Evolutionary conservation across 2,329 filamentous ascomycete species (phyloP).

Genomic region (Periconia macrospinosa): DNA sequence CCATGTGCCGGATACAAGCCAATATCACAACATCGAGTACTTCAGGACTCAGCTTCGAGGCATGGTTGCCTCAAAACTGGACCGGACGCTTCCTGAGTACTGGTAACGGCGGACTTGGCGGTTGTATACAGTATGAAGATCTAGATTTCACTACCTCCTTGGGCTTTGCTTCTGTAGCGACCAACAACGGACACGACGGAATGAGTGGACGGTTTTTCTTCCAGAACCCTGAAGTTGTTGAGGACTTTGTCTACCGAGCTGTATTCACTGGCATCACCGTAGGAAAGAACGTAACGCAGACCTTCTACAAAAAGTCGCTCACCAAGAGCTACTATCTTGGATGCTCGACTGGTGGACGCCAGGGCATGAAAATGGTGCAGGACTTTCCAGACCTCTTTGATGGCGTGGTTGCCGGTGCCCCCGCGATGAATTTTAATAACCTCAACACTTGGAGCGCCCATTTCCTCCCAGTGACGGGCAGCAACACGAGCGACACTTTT

Average conservation of each 20-base stretch:
- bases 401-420: constrained; percentile 30
- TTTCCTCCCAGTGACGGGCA: constrained; percentile 32
- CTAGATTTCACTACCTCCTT: constrained; percentile 42
- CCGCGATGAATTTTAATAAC: constrained; percentile 35
- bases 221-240: constrained; percentile 44
- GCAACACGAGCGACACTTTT: constrained; percentile 38
- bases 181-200: constrained; percentile 49
- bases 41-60: constrained; percentile 49
- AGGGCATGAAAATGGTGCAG: constrained; percentile 29
- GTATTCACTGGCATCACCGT: constrained; percentile 22
- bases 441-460: constrained; percentile 37
- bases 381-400: constrained; percentile 33
- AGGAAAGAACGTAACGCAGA: constrained; percentile 42
- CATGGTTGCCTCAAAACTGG: constrained; percentile 48
- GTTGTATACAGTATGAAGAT: constrained; percentile 44
- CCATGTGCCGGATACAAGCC: constrained; percentile 46
- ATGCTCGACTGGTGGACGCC: constrained; percentile 33
- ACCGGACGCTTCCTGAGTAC: constrained; percentile 38
- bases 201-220: constrained; percentile 50
- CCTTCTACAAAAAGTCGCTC: constrained; percentile 41
- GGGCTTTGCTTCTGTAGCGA: constrained; percentile 46
- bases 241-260: constrained; percentile 51
- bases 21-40: constrained; percentile 44
- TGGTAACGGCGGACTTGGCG: constrained; percentile 46
- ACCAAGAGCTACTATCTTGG: constrained; percentile 41